Evolutionary conservation across 2,329 filamentous ascomycete genomes (phyloP).

Genomic region (Pestalotiopsis sp.): DNA sequence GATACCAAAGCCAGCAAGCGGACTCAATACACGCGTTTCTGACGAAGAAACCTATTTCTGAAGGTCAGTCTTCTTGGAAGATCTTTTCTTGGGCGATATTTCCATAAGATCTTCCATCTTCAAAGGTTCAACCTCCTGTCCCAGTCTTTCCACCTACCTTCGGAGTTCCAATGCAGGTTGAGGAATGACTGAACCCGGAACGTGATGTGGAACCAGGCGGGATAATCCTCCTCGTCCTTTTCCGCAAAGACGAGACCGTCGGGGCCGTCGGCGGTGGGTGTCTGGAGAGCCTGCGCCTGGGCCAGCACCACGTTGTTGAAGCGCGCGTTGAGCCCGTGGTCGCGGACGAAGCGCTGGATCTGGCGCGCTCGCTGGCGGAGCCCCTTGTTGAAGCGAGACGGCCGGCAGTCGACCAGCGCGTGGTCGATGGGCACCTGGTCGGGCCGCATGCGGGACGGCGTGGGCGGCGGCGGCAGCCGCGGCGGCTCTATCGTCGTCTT

Average conservation of each 20-base stretch:
- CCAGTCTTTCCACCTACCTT: not conserved
- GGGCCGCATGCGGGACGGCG: not conserved
- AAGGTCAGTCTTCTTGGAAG: no score
- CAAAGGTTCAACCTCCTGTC: not conserved
- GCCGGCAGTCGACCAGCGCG: not conserved
- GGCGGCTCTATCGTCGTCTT: not conserved
- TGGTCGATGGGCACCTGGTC: not conserved
- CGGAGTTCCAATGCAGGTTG: not conserved
- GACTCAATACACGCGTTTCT: no score
- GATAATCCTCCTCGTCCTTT: not conserved
- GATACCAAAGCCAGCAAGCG: no score
- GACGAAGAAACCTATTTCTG: no score
- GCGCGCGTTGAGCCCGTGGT: not conserved
- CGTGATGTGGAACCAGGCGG: not conserved
- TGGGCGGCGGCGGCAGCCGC: not conserved
- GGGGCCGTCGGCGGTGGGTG: not conserved
- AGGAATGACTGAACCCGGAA: not conserved
- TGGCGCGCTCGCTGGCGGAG: not conserved
- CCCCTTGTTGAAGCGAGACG: not conserved
- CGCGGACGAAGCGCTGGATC: not conserved
- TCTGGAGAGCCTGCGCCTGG: not conserved
- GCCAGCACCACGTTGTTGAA: not conserved
- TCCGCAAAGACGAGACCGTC: not conserved
- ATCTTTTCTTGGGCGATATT: no score
- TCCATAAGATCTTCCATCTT: no score